phyloP scores from a whole-genome alignment of 306 rosid species.

The Lablab purpureus region DNA sequence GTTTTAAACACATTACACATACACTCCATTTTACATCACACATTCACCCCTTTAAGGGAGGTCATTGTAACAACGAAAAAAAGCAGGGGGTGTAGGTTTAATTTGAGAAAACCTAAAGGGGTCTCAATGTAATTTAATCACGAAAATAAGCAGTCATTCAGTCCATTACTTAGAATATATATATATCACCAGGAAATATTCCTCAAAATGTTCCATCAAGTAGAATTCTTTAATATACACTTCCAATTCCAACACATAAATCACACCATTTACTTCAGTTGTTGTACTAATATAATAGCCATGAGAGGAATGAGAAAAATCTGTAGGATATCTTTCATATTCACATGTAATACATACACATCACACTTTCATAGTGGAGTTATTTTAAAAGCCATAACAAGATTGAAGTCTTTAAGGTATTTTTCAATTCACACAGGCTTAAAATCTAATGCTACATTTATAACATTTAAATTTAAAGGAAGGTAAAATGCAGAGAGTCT shows the following conservation, averaged over 20 bases:
- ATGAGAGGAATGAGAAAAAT: neutral
- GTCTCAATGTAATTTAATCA: too few species aligned
- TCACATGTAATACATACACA: neutral
- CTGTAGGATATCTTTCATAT: neutral
- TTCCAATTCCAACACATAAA: neutral
- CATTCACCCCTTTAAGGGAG: too few species aligned
- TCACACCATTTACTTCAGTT: neutral
- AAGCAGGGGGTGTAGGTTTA: too few species aligned
- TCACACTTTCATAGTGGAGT: neutral
- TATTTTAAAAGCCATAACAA: neutral
- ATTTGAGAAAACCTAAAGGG: too few species aligned
- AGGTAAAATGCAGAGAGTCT: too few species aligned
- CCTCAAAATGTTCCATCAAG: slow-evolving; percentile 4
- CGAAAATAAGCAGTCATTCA: slow-evolving; percentile 13
- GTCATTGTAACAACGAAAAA: too few species aligned
- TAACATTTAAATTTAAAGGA: too few species aligned
- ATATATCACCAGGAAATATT: slow-evolving; percentile 29
- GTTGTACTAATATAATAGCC: neutral
- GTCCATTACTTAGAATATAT: slow-evolving; percentile 7
- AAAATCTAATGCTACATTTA: neutral
- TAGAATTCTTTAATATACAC: slow-evolving; percentile 16
- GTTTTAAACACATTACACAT: too few species aligned
- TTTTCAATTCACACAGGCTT: slow-evolving; percentile 20
- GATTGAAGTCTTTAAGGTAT: neutral
- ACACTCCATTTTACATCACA: too few species aligned